These are phyloP conservation scores for Hericium erinaceus DNA, from an alignment of 768 basidiomycete genomes.

Conservation along the genomic window DNA sequence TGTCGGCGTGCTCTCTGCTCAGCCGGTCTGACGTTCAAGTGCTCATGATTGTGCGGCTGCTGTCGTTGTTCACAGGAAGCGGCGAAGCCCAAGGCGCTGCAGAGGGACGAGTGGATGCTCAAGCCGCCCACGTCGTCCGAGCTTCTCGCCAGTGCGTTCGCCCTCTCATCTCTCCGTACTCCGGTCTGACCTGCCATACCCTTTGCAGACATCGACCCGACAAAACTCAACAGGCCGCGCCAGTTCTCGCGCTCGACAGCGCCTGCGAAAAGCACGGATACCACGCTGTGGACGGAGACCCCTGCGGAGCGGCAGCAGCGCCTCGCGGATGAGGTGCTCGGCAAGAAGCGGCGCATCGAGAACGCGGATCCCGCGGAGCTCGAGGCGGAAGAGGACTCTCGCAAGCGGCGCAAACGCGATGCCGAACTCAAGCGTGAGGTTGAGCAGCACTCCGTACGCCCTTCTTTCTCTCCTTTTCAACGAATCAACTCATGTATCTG, in stretches of 20 bases:
- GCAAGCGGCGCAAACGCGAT: slow-evolving; percentile 55
- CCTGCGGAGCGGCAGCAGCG: slow-evolving; percentile 87
- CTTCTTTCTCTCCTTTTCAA: neutral
- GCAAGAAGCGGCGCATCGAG: slow-evolving; percentile 69
- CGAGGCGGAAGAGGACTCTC: slow-evolving; percentile 32
- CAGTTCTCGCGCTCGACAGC: slow-evolving; percentile 60
- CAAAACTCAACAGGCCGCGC: slow-evolving; percentile 62
- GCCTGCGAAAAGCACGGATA: slow-evolving; percentile 36
- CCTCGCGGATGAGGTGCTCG: slow-evolving; percentile 89
- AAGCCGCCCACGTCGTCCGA: slow-evolving; percentile 81
- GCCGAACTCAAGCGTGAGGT: slow-evolving; percentile 64
- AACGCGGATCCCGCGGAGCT: slow-evolving; percentile 35
- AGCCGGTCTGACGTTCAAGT: neutral
- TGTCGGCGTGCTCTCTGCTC: neutral
- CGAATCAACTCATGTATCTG: slow-evolving; percentile 8
- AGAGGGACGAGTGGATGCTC: slow-evolving; percentile 98
- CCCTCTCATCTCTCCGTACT: neutral
- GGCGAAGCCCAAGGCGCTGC: slow-evolving; percentile 61
- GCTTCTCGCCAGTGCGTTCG: slow-evolving; percentile 60
- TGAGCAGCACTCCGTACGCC: slow-evolving; percentile 68
- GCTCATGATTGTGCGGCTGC: neutral
- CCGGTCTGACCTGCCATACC: neutral
- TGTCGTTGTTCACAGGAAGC: slow-evolving; percentile 45
- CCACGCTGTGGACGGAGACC: slow-evolving; percentile 93
- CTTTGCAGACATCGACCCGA: slow-evolving; percentile 69